phyloP scores from a whole-genome alignment of 768 basidiomycete species.

The Calocera cornea region DNA sequence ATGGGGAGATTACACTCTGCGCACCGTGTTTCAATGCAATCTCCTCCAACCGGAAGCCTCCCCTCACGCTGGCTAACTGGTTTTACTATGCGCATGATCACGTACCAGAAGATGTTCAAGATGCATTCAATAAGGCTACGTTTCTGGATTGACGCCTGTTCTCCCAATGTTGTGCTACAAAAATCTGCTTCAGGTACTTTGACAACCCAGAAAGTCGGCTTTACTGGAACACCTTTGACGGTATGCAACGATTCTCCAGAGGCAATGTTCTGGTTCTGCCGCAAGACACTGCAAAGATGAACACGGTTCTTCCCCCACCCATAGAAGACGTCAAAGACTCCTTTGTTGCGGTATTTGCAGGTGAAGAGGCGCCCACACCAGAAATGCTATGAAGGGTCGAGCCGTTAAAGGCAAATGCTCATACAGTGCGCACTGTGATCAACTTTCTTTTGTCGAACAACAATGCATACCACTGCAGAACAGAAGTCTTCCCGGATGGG shows the following conservation, averaged over 20 bases:
- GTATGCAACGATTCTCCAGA: neutral
- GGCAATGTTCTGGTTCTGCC: neutral
- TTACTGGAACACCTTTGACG: neutral
- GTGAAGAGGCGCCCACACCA: neutral
- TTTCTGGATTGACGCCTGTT: neutral
- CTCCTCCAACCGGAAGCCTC: no score
- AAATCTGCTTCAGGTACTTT: neutral
- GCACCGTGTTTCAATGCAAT: no score
- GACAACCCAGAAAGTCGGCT: neutral
- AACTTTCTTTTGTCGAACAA: neutral
- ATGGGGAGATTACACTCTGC: no score
- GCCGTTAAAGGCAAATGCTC: neutral
- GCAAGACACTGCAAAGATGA: neutral
- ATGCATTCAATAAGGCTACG: neutral
- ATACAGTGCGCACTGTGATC: neutral
- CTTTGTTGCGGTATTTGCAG: neutral
- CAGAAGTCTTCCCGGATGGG: neutral
- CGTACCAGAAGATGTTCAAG: neutral
- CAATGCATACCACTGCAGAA: neutral
- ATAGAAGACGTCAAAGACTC: neutral
- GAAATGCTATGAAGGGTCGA: neutral
- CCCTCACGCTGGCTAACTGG: neutral
- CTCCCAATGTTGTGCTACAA: neutral
- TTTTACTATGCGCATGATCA: neutral
- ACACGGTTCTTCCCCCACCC: neutral